Conservation (phyloP, 306 rosid genomes). For the Urtica urens region DNA sequence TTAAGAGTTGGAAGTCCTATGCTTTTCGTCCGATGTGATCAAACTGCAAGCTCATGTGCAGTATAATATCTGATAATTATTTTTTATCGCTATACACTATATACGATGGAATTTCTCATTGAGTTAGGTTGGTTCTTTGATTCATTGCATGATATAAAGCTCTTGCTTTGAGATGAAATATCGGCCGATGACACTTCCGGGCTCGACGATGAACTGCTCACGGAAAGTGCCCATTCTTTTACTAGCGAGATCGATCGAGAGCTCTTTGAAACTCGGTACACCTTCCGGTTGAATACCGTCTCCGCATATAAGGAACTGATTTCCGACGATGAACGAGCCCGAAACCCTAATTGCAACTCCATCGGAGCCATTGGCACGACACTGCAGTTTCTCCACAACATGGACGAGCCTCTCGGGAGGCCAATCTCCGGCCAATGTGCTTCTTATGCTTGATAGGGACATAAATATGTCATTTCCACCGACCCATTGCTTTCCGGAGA, state of each 20-base stretch:
- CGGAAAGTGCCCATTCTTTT: slow-evolving; percentile 80
- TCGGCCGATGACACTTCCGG: slow-evolving; percentile 62
- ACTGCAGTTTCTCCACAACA: slow-evolving; percentile 79
- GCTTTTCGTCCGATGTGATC: too few relatives aligned
- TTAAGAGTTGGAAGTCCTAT: too few relatives aligned
- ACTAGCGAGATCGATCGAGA: slow-evolving; percentile 55
- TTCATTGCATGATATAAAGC: slow-evolving; percentile 53
- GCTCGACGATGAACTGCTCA: slow-evolving; percentile 77
- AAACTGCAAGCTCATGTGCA: too few relatives aligned
- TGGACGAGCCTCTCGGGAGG: slow-evolving; percentile 88
- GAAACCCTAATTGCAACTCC: slow-evolving; percentile 88
- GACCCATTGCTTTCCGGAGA: slow-evolving; percentile 55
- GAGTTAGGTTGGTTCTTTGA: too few relatives aligned
- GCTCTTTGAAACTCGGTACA: slow-evolving; percentile 75
- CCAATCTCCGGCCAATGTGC: slow-evolving; percentile 81
- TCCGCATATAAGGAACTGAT: slow-evolving; percentile 92
- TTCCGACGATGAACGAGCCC: slow-evolving; percentile 76
- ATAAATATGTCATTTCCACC: slow-evolving; percentile 53
- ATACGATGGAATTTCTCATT: too few relatives aligned
- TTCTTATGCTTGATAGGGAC: slow-evolving; percentile 47
- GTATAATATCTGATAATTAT: too few relatives aligned
- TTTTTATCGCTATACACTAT: too few relatives aligned
- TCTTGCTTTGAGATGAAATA: slow-evolving; percentile 71
- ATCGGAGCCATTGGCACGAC: slow-evolving; percentile 62
- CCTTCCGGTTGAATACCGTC: slow-evolving; percentile 95